Evolutionary conservation across 108 stramenopile genomes (phyloP).

Genomic region (Cyclotella distinguenda): DNA sequence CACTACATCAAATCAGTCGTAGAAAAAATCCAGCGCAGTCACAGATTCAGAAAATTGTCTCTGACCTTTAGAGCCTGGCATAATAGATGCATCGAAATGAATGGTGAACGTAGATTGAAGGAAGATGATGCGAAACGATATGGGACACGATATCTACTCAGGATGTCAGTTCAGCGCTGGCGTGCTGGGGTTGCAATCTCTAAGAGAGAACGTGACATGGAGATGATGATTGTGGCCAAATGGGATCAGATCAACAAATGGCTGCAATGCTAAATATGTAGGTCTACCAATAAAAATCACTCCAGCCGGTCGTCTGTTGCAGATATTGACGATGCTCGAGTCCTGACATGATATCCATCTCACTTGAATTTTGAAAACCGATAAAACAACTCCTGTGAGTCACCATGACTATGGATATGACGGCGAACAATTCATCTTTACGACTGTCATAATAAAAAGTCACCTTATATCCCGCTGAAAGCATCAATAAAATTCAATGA

Average conservation of each 20-base stretch:
- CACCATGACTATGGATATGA: too few relatives aligned
- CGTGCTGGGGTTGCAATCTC: constrained; percentile 1
- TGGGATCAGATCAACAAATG: constrained; percentile 17
- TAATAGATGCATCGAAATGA: background rate
- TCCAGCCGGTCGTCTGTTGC: too few relatives aligned
- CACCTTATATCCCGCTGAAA: too few relatives aligned
- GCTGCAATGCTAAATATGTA: too few relatives aligned
- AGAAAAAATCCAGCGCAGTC: background rate
- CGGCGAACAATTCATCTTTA: too few relatives aligned
- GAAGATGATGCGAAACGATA: background rate
- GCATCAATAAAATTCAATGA: background rate
- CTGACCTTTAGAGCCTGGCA: constrained; percentile 17
- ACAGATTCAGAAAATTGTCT: background rate
- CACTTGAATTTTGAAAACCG: too few relatives aligned
- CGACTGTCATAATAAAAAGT: too few relatives aligned
- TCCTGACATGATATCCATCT: too few relatives aligned
- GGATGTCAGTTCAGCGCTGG: constrained; percentile 17
- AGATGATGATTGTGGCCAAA: constrained; percentile 21
- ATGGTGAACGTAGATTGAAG: background rate
- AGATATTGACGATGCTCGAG: too few relatives aligned
- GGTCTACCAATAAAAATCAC: too few relatives aligned
- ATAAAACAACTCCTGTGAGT: too few relatives aligned
- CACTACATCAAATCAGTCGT: constrained; percentile 5
- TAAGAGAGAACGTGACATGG: constrained; percentile 19
- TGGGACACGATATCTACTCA: constrained; percentile 10